Evolutionary conservation across 2,329 filamentous ascomycete species (phyloP).

Genomic region (Seiridium cupressi): DNA sequence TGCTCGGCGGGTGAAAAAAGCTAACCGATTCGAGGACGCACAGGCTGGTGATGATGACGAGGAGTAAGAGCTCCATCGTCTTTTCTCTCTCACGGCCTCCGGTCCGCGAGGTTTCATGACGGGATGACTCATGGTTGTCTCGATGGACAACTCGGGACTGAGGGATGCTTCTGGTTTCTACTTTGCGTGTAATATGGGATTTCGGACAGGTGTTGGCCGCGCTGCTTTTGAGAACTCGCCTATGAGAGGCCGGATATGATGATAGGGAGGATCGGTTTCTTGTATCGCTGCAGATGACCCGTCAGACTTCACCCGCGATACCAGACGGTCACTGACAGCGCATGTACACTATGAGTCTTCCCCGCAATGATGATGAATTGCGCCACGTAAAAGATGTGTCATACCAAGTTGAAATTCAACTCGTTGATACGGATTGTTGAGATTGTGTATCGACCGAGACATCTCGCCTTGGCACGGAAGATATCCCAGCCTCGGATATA

Average conservation of each 20-base stretch:
- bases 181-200: slow-evolving; percentile 14
- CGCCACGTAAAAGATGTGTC: neutral
- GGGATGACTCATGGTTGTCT: slow-evolving; percentile 6
- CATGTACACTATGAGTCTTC: slow-evolving; percentile 11
- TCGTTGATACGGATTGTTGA: too few relatives aligned
- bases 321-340: slow-evolving; percentile 6
- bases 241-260: neutral
- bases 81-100: slow-evolving; percentile 22
- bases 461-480: too few relatives aligned
- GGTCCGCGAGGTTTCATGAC: slow-evolving; percentile 7
- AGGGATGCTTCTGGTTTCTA: slow-evolving; percentile 5
- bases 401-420: too few relatives aligned
- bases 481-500: too few relatives aligned
- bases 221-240: slow-evolving; percentile 6
- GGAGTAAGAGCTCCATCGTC: slow-evolving; percentile 11
- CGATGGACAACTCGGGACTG: slow-evolving; percentile 1
- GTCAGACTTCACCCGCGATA: slow-evolving; percentile 4
- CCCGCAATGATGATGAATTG: slow-evolving; percentile 5
- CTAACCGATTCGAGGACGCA: slow-evolving; percentile 28
- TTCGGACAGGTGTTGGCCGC: slow-evolving; percentile 12
- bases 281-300: slow-evolving; percentile 6
- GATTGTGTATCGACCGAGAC: too few relatives aligned
- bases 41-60: slow-evolving; percentile 58
- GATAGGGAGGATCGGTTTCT: neutral
- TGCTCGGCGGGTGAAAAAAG: slow-evolving; percentile 14